These are phyloP conservation scores for Colletotrichum magnum DNA, from an alignment of 2,329 filamentous ascomycete species.

Conservation along the genomic window DNA sequence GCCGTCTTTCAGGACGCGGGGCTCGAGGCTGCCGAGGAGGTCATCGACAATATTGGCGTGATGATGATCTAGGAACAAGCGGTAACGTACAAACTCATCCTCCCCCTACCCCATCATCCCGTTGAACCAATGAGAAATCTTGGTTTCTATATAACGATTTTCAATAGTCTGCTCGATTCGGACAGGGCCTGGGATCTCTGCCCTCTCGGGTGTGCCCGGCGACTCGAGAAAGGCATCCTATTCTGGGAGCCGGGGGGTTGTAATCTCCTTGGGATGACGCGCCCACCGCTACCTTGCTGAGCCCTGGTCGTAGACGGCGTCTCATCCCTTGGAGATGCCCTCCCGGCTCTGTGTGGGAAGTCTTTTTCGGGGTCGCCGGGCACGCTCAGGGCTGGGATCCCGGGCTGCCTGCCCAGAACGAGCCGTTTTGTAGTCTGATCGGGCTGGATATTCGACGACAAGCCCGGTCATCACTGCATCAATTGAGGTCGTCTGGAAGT, in stretches of 20 bases:
- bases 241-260: background rate
- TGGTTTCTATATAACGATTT: background rate
- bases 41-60: background rate
- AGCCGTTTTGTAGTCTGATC: background rate
- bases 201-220: background rate
- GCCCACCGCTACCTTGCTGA: background rate
- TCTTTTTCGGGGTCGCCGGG: rapidly evolving
- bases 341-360: background rate
- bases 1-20: constrained; percentile 13
- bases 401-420: background rate
- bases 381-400: background rate
- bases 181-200: background rate
- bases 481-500: background rate
- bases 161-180: background rate
- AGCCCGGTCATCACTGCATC: background rate
- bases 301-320: background rate
- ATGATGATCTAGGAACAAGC: background rate
- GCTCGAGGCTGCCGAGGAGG: background rate
- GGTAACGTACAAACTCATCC: background rate
- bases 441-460: background rate
- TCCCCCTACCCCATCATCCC: background rate
- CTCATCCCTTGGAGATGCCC: background rate
- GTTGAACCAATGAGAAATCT: background rate
- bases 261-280: background rate
- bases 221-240: background rate